Conservation (phyloP, 129 eudicot species). For the Chrysanthemum makinoi region DNA sequence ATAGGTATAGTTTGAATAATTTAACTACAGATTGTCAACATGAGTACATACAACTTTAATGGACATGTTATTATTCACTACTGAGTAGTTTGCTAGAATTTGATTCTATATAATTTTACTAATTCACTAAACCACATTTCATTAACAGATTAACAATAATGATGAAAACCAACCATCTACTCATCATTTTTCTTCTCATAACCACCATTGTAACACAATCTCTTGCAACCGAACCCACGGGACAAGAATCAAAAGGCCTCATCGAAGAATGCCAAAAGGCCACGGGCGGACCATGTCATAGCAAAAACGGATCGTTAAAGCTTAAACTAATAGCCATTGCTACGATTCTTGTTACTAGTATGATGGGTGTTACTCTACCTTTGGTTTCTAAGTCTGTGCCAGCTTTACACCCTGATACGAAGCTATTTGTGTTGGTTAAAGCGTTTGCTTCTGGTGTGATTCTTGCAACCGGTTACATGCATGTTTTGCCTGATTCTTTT, state of each 20-base stretch:
- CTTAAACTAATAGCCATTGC: conserved; percentile 47
- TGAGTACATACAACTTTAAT: too few relatives aligned
- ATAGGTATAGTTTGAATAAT: too few relatives aligned
- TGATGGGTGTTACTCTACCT: conserved; percentile 47
- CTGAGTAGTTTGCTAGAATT: too few relatives aligned
- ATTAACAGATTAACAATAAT: too few relatives aligned
- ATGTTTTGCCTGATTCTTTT: conserved; percentile 51
- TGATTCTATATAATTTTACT: too few relatives aligned
- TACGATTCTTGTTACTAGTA: conserved; percentile 38
- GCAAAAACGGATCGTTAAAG: conserved; percentile 32
- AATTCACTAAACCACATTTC: too few relatives aligned
- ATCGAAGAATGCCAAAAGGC: conserved; percentile 30
- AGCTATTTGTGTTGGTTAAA: conserved; percentile 39
- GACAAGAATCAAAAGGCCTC: conserved; percentile 11
- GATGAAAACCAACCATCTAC: too few relatives aligned
- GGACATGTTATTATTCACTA: too few relatives aligned
- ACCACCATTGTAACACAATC: conserved; percentile 24
- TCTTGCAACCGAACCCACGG: conserved; percentile 1
- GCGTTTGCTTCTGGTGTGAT: conserved; percentile 61
- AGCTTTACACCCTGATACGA: conserved; percentile 42
- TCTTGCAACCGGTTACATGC: conserved; percentile 64
- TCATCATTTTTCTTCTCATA: conserved; percentile 26
- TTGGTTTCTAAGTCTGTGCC: conserved; percentile 35
- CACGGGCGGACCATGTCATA: conserved; percentile 39
- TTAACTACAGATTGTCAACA: too few relatives aligned